These are phyloP conservation scores for Ophiostoma novo-ulmi DNA, from an alignment of 2,329 filamentous ascomycete genomes.

Conservation along the genomic window DNA sequence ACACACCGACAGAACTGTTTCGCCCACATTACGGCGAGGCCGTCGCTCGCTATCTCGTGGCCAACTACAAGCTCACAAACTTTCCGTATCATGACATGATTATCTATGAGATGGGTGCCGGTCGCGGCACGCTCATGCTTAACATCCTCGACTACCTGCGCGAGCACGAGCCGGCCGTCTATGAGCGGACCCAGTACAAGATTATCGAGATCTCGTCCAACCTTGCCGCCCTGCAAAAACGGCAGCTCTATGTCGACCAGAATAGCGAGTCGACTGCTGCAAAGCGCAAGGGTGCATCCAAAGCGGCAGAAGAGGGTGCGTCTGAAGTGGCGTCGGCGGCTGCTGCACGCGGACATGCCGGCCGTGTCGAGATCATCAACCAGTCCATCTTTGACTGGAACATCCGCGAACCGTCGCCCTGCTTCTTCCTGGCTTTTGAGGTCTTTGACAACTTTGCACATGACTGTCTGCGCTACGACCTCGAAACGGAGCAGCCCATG, in stretches of 20 bases:
- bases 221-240: constrained; percentile 71
- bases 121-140: constrained; percentile 94
- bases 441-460: constrained; percentile 99
- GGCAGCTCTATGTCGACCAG: constrained; percentile 47
- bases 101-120: constrained; percentile 98
- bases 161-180: constrained; percentile 81
- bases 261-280: constrained; percentile 5
- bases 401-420: constrained; percentile 79
- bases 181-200: constrained; percentile 86
- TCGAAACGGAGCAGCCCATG: constrained; percentile 70
- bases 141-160: constrained; percentile 97
- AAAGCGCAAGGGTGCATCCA: constrained; percentile 21
- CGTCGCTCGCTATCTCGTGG: constrained; percentile 89
- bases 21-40: constrained; percentile 95
- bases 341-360: constrained; percentile 66
- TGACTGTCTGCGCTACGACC: constrained; percentile 87
- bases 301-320: not conserved
- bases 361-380: constrained; percentile 92
- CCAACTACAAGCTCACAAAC: constrained; percentile 89
- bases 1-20: constrained; percentile 96
- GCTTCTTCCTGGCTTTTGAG: constrained; percentile 96
- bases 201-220: constrained; percentile 91
- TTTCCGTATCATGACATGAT: constrained; percentile 96
- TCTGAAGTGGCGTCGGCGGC: constrained; percentile 18
- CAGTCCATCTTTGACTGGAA: constrained; percentile 93